Conservation (phyloP, 805 yeast species). For the Candida golubevii region DNA sequence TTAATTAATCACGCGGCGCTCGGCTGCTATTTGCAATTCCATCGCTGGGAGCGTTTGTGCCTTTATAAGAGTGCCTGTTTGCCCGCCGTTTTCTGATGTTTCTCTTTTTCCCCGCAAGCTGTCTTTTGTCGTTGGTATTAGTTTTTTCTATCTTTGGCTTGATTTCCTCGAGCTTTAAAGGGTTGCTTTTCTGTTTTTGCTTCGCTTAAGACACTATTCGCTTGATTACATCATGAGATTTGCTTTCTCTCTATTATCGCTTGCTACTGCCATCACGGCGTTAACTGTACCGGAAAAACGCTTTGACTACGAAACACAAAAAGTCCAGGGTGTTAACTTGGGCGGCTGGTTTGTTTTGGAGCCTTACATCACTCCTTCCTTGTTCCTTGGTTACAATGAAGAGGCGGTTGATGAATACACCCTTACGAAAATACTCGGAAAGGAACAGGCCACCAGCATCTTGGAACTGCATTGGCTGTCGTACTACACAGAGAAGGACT, state of each 20-base stretch:
- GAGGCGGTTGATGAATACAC: constrained; percentile 75
- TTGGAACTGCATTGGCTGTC: constrained; percentile 72
- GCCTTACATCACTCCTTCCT: constrained; percentile 79
- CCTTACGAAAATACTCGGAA: constrained; percentile 56
- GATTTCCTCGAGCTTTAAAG: too few relatives aligned
- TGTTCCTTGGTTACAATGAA: constrained; percentile 52
- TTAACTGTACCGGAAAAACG: constrained; percentile 11
- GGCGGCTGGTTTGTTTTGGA: constrained; percentile 93
- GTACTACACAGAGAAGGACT: constrained; percentile 73
- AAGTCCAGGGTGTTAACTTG: constrained; percentile 65
- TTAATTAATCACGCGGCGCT: neutral
- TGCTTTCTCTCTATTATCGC: constrained; percentile 6
- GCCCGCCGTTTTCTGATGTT: neutral
- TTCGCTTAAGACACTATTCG: neutral
- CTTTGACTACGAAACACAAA: constrained; percentile 35
- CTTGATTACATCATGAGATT: constrained; percentile 5
- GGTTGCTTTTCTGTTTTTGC: neutral
- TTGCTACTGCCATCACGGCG: constrained; percentile 11
- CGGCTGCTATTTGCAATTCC: neutral
- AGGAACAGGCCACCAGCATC: constrained; percentile 43
- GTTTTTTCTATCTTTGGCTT: too few relatives aligned
- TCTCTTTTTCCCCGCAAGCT: neutral
- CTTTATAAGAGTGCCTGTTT: neutral
- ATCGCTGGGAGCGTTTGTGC: neutral
- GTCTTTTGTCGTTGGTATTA: neutral